Percentiles rank a stretch among this genome's conserved stretches.
These are phyloP conservation scores for Aureobasidium sp. DNA, from an alignment of 2,329 filamentous ascomycete genomes.

Conservation along the genomic window DNA sequence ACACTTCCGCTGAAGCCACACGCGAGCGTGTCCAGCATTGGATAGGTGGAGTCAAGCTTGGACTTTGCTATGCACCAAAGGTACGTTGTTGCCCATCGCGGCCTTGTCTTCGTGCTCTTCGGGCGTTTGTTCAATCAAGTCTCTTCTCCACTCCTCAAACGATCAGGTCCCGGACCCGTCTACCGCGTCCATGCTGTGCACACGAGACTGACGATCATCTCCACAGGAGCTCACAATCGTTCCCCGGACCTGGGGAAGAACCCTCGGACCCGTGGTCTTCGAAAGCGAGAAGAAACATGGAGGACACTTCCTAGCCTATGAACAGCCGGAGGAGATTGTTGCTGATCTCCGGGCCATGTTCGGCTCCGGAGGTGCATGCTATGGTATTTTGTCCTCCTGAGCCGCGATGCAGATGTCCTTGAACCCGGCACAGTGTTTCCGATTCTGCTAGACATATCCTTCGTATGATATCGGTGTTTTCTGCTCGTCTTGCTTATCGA, in stretches of 20 bases:
- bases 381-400: conserved; percentile 17
- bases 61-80: conserved; percentile 50
- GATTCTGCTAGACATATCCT: too few species aligned
- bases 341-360: conserved; percentile 52
- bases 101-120: too few species aligned
- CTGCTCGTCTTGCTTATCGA: too few species aligned
- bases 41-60: conserved; percentile 44
- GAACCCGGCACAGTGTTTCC: too few species aligned
- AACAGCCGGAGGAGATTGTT: conserved; percentile 46
- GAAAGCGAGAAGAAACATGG: conserved; percentile 44
- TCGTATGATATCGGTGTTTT: too few species aligned
- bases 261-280: conserved; percentile 53
- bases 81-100: neutral
- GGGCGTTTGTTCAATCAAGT: neutral
- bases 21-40: conserved; percentile 35
- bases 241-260: conserved; percentile 51
- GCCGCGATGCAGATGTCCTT: too few species aligned
- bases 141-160: too few species aligned
- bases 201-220: neutral
- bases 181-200: neutral
- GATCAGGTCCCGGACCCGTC: neutral
- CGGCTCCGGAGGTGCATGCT: conserved; percentile 34
- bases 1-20: conserved; percentile 28
- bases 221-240: conserved; percentile 45
- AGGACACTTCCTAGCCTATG: conserved; percentile 55